These are phyloP conservation scores for Alternaria brassicicola DNA, from an alignment of 2,329 filamentous ascomycete genomes.

Conservation along the genomic window DNA sequence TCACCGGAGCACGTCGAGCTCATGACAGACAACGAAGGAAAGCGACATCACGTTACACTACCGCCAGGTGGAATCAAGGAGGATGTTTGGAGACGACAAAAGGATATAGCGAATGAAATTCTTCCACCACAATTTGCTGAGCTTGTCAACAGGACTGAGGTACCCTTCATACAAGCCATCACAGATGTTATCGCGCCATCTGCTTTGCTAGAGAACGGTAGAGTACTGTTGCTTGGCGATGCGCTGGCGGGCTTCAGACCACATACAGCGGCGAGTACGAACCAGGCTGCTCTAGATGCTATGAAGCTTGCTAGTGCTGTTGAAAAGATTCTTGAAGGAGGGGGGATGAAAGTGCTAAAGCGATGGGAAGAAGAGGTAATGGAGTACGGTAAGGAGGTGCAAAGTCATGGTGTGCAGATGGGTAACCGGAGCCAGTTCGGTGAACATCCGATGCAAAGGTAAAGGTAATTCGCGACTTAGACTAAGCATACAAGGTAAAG, in stretches of 20 bases:
- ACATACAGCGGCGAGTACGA: constrained; percentile 53
- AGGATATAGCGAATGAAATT: constrained; percentile 31
- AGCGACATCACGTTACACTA: constrained; percentile 50
- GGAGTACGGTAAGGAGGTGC: constrained; percentile 19
- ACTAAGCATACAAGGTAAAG: neutral
- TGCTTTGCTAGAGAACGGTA: constrained; percentile 48
- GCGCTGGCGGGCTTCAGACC: constrained; percentile 54
- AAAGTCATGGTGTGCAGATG: constrained; percentile 20
- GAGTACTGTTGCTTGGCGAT: constrained; percentile 55
- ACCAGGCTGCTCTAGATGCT: constrained; percentile 54
- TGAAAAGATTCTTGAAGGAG: constrained; percentile 45
- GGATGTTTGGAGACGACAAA: constrained; percentile 47
- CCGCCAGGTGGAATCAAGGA: constrained; percentile 49
- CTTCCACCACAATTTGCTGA: constrained; percentile 50
- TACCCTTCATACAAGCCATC: constrained; percentile 54
- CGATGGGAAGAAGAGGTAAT: constrained; percentile 42
- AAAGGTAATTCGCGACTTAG: neutral
- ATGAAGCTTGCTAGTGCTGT: constrained; percentile 35
- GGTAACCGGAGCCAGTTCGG: constrained; percentile 24
- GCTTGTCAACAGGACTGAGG: constrained; percentile 47
- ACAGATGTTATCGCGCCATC: constrained; percentile 48
- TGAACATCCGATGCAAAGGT: constrained; percentile 12
- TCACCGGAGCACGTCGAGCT: constrained; percentile 47
- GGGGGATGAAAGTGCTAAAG: constrained; percentile 28
- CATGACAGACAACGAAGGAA: constrained; percentile 52